These are phyloP conservation scores for Pestalotiopsis sp. DNA, from an alignment of 2,329 filamentous ascomycete genomes.

Conservation along the genomic window DNA sequence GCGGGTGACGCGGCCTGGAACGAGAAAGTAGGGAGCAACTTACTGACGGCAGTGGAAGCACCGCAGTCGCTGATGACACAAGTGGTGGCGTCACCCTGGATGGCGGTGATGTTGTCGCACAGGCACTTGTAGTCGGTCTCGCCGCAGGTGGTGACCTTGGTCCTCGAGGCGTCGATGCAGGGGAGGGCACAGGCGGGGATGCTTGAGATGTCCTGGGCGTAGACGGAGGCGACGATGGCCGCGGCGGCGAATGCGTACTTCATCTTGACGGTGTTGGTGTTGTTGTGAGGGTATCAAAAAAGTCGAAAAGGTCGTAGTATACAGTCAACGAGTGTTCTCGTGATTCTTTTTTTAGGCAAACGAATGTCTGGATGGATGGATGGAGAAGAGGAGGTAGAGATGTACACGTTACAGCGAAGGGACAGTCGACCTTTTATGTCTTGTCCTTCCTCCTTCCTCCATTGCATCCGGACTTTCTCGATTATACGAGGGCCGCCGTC, in stretches of 20 bases:
- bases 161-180: conserved; percentile 24
- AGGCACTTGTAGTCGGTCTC: conserved; percentile 27
- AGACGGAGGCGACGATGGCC: conserved; percentile 22
- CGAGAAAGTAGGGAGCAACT: not conserved
- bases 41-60: conserved; percentile 19
- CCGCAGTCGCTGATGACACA: conserved; percentile 26
- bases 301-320: not conserved
- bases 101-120: conserved; percentile 23
- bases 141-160: conserved; percentile 20
- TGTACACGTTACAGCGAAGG: not conserved
- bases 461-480: not conserved
- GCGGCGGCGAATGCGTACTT: conserved; percentile 25
- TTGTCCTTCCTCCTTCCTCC: not conserved
- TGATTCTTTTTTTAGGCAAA: not conserved
- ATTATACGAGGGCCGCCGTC: not conserved
- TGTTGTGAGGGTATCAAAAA: not conserved
- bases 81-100: conserved; percentile 21
- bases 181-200: conserved; percentile 26
- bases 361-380: conserved; percentile 9
- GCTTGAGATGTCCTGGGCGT: conserved; percentile 25
- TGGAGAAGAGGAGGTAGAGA: not conserved
- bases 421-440: conserved; percentile 1
- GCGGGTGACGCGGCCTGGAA: not conserved
- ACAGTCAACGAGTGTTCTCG: conserved; percentile 9
- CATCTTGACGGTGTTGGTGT: conserved; percentile 22